phyloP scores from a whole-genome alignment of 257 asterid genomes.

The Orobanche coerulescens region DNA sequence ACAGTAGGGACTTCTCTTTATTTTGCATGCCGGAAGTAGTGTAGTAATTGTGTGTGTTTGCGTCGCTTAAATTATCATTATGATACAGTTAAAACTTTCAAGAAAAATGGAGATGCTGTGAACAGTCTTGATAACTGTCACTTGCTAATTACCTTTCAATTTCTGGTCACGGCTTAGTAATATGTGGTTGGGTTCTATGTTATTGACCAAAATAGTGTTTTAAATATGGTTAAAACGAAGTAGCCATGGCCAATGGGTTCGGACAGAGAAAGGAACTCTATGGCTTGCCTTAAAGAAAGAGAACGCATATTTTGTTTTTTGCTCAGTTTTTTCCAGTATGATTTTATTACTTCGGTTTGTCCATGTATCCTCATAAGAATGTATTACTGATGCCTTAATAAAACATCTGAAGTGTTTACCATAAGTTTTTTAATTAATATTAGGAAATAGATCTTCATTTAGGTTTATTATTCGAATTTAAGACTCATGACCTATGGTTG shows the following conservation, averaged over 20 bases:
- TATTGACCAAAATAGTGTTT: neutral
- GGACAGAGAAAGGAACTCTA: neutral
- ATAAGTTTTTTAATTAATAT: neutral
- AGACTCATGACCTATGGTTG: neutral
- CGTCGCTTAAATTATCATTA: neutral
- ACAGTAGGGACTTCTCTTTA: neutral
- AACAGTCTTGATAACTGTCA: neutral
- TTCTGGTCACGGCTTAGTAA: neutral
- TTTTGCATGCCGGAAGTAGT: neutral
- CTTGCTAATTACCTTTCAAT: neutral
- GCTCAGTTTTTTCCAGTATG: neutral
- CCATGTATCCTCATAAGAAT: neutral
- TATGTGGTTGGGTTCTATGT: conserved; percentile 4
- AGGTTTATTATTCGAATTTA: neutral
- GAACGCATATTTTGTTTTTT: neutral
- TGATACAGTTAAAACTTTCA: neutral
- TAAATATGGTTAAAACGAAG: neutral
- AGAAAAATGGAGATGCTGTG: neutral
- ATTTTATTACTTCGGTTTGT: neutral
- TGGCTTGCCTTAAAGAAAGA: neutral
- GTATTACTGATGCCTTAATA: conserved; percentile 7
- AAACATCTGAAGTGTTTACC: neutral
- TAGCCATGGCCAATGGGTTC: neutral
- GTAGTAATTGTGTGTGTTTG: neutral
- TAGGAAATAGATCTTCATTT: too few relatives aligned